Evolutionary conservation across 257 asterid genomes (phyloP).

Genomic region (Parsonsia alboflavescens): DNA sequence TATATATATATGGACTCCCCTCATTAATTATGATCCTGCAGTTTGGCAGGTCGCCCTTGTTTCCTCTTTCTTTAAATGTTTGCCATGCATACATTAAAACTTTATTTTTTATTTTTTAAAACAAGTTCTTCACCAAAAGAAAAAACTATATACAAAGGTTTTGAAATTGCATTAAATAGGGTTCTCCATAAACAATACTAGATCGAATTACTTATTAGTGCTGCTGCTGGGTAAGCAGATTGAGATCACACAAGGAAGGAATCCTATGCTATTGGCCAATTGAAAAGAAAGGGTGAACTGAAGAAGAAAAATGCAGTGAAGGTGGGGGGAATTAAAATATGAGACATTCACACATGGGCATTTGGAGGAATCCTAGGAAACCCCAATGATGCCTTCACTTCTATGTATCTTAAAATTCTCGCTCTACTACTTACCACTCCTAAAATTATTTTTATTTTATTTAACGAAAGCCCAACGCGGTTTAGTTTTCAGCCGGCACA

Average conservation of each 20-base stretch:
- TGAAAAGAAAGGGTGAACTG: constrained; percentile 5
- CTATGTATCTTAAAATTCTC: neutral
- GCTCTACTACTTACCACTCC: neutral
- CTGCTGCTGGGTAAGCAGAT: neutral
- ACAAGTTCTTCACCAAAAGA: no score
- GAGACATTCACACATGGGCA: constrained; percentile 22
- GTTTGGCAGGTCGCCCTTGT: neutral
- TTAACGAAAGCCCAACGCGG: neutral
- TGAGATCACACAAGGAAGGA: constrained; percentile 13
- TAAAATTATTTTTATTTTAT: neutral
- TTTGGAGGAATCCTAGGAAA: constrained; percentile 27
- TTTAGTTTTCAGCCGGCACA: constrained; percentile 9
- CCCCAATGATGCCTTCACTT: neutral
- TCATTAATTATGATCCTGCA: neutral
- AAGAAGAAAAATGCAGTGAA: neutral
- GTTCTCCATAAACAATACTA: no score
- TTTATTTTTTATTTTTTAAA: no score
- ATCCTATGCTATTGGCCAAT: constrained; percentile 21
- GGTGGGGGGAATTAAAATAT: neutral
- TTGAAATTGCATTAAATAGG: neutral
- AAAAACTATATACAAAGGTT: neutral
- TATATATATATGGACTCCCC: no score
- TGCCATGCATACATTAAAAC: neutral
- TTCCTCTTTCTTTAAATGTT: neutral
- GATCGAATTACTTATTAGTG: no score